A percentile compares a stretch with the other conserved stretches of the same genome.
phyloP scores from a whole-genome alignment of 371 early-diverging fungal genomes.

The Dinochytrium kinnereticum region DNA sequence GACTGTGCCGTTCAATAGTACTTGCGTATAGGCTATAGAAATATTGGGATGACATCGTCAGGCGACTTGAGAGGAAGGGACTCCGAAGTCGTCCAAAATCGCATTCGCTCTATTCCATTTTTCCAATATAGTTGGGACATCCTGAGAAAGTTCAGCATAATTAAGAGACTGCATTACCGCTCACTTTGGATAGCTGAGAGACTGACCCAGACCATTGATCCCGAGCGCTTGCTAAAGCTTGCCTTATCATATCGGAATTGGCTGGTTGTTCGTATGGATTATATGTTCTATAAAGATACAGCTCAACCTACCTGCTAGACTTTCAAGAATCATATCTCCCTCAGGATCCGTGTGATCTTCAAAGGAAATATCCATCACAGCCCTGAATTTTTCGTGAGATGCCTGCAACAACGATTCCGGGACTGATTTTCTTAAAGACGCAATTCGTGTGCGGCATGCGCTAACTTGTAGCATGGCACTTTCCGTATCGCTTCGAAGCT shows the following conservation, averaged over 20 bases:
- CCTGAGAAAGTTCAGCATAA: neutral
- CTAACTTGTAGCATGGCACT: neutral
- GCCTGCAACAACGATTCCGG: neutral
- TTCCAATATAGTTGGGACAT: neutral
- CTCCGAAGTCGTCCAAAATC: slow-evolving; percentile 7
- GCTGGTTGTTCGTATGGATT: neutral
- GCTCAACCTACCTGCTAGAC: slow-evolving; percentile 6
- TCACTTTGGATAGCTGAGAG: neutral
- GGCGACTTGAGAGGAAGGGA: neutral
- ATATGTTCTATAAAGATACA: neutral
- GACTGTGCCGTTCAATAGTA: too few species aligned
- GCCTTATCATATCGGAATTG: neutral
- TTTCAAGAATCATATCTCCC: neutral
- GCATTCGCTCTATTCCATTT: slow-evolving; percentile 4
- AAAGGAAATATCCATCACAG: neutral
- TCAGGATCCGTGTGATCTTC: neutral
- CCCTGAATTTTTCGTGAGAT: neutral
- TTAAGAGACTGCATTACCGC: neutral
- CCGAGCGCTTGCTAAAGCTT: neutral
- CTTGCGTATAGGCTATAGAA: too few species aligned
- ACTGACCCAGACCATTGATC: neutral
- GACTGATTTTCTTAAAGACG: neutral
- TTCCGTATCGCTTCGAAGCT: neutral
- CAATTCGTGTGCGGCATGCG: slow-evolving; percentile 1
- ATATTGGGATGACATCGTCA: too few species aligned